A percentile compares a stretch with the other conserved stretches of the same genome.
These are phyloP conservation scores for Entomortierella lignicola DNA, from an alignment of 192 early-diverging fungal genomes.

Conservation along the genomic window DNA sequence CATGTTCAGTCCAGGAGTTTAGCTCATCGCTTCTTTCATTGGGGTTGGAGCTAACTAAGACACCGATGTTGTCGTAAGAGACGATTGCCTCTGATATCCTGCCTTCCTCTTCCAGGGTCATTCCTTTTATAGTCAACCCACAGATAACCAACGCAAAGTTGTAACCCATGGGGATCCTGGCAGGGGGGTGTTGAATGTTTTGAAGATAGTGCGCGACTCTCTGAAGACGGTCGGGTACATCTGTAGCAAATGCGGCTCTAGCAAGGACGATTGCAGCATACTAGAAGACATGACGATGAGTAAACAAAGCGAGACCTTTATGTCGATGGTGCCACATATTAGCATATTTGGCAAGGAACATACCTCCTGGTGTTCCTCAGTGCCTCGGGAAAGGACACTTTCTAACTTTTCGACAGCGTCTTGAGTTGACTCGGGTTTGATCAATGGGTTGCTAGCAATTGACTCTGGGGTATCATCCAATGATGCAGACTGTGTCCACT, in stretches of 20 bases:
- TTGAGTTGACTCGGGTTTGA: slow-evolving; percentile 21
- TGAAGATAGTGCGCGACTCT: slow-evolving; percentile 49
- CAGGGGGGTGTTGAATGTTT: slow-evolving; percentile 55
- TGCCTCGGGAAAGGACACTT: slow-evolving; percentile 14
- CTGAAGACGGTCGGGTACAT: slow-evolving; percentile 45
- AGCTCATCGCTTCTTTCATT: slow-evolving; percentile 64
- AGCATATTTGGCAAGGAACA: not conserved
- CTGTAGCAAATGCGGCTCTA: slow-evolving; percentile 41
- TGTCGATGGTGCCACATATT: no score
- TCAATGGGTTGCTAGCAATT: slow-evolving; percentile 24
- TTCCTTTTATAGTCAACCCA: slow-evolving; percentile 71
- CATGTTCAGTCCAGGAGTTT: slow-evolving; percentile 76
- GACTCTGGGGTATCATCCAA: slow-evolving; percentile 36
- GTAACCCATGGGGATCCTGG: slow-evolving; percentile 63
- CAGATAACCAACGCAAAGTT: slow-evolving; percentile 70
- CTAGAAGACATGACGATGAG: not conserved
- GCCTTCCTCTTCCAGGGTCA: slow-evolving; percentile 59
- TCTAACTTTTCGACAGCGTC: slow-evolving; percentile 38
- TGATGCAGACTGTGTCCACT: slow-evolving; percentile 17
- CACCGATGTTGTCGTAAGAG: slow-evolving; percentile 64
- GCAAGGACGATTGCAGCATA: slow-evolving; percentile 48
- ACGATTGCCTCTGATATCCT: slow-evolving; percentile 60
- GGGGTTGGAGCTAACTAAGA: slow-evolving; percentile 57
- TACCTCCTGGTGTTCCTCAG: slow-evolving; percentile 52
- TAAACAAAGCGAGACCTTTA: no score